Base-by-base conservation (phyloP, 2,329 filamentous ascomycete species). In the Chaetomium sp. region DNA sequence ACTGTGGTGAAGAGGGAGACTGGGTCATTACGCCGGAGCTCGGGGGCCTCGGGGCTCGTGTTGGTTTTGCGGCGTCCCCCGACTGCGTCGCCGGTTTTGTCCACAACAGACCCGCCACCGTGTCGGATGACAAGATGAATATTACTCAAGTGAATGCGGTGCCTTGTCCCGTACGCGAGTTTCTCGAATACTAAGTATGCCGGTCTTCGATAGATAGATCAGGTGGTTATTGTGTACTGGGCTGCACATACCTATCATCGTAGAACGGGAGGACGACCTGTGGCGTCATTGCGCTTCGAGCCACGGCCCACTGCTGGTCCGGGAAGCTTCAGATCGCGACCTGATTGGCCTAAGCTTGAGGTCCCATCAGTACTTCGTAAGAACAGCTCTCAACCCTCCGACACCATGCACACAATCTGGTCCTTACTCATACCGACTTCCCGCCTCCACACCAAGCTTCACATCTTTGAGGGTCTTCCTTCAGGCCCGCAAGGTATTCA, bases 41-140 rank as follows among this genome's bases (percentile, higher is more conserved):
- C 57, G 66, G 60, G 48, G 63, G 63, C 56, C 61, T 64, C 61
- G 61, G 58, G 52, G 55, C 48, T 38, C 51, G 54, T 54, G 61
- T 62, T 62, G 50, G 32, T 5, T 52, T 38, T 37, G 69, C 68
- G 66, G 70, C 70, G 66, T 71, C 71, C 68, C 70, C 62, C 57
- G 65, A 66, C 57, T 70, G 68, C 68, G 70, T 71, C 67, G 69
- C 65, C 61, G 64, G 66, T 61, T 68, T 66, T 56, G 74, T 75
- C 78, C 78, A 80, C 57, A 80, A 64, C 66, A 78, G 58, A 50
- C 70, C 70, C 69, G 77, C 78, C 78, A 81, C 69, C 52, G 62
- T 79, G 74, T 61, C 58, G 55, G 44, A 49, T 58, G 42, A 32
- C 43, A 32, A 46, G 37, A 19, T 40, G 32, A n/a, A 34, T 7